phyloP scores from a whole-genome alignment of 164 flowering plant genomes.

The Paratinospora sagittata region DNA sequence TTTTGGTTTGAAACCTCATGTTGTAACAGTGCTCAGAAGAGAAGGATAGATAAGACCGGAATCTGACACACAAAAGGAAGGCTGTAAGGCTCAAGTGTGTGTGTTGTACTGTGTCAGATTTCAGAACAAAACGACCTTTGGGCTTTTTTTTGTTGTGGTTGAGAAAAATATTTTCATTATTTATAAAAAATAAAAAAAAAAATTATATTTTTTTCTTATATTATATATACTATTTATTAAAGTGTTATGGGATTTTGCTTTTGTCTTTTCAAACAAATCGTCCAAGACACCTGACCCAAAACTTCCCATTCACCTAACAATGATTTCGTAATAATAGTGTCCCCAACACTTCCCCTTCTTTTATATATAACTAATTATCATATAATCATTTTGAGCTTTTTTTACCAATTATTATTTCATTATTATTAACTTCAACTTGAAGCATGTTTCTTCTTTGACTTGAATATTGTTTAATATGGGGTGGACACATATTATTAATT shows the following conservation, averaged over 20 bases:
- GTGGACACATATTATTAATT: too few relatives aligned
- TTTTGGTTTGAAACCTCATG: not conserved
- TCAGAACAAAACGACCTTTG: constrained; percentile 17
- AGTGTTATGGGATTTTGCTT: constrained; percentile 16
- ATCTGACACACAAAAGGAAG: constrained; percentile 11
- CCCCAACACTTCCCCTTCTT: not conserved
- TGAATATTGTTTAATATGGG: too few relatives aligned
- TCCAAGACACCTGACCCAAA: constrained; percentile 23
- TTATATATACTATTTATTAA: too few relatives aligned
- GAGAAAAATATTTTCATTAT: constrained; percentile 9
- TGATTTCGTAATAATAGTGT: constrained; percentile 37
- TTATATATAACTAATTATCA: not conserved
- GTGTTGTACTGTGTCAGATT: constrained; percentile 27
- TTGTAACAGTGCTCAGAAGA: too few relatives aligned
- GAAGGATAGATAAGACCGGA: constrained; percentile 25
- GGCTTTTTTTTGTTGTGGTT: constrained; percentile 2
- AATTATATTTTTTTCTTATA: too few relatives aligned
- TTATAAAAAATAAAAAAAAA: too few relatives aligned
- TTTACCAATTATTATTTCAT: too few relatives aligned
- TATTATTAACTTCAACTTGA: too few relatives aligned
- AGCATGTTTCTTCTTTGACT: too few relatives aligned
- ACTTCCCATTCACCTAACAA: constrained; percentile 16
- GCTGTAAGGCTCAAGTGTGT: too few relatives aligned
- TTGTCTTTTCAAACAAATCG: constrained; percentile 37
- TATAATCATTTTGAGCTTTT: not conserved